These are phyloP conservation scores for Kodamaea sp. DNA, from an alignment of 1,139 yeast species.

Conservation along the genomic window DNA sequence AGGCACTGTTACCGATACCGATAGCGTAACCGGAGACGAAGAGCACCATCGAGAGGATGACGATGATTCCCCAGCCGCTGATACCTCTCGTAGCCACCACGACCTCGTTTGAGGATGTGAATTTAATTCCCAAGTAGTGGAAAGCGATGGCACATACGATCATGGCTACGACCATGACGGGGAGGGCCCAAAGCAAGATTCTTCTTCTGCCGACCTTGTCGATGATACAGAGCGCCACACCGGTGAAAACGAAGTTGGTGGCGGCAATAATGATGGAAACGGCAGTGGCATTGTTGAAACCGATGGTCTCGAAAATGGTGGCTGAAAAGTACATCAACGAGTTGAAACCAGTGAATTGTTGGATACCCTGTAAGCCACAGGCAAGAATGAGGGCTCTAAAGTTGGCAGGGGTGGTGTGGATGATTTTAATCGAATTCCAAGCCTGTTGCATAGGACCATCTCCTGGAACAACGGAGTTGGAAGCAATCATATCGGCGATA, in stretches of 20 bases:
- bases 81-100: conserved; percentile 48
- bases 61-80: conserved; percentile 82
- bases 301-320: conserved; percentile 85
- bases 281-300: conserved; percentile 83
- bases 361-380: conserved; percentile 92
- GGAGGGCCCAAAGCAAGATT: conserved; percentile 71
- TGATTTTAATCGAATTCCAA: conserved; percentile 63
- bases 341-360: conserved; percentile 94
- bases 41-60: conserved; percentile 80
- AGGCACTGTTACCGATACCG: conserved; percentile 96
- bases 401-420: conserved; percentile 77
- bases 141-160: conserved; percentile 83
- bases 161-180: conserved; percentile 78
- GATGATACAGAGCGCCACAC: conserved; percentile 78
- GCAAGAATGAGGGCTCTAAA: conserved; percentile 85
- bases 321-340: conserved; percentile 93
- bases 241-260: conserved; percentile 84
- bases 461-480: conserved; percentile 69
- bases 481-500: conserved; percentile 56
- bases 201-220: conserved; percentile 85
- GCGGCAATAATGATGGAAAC: conserved; percentile 94
- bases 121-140: conserved; percentile 70
- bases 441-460: conserved; percentile 51
- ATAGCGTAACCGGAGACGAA: conserved; percentile 89
- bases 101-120: conserved; percentile 46